Conservation (phyloP, 768 basidiomycete species). For the Pholiota microspora region DNA sequence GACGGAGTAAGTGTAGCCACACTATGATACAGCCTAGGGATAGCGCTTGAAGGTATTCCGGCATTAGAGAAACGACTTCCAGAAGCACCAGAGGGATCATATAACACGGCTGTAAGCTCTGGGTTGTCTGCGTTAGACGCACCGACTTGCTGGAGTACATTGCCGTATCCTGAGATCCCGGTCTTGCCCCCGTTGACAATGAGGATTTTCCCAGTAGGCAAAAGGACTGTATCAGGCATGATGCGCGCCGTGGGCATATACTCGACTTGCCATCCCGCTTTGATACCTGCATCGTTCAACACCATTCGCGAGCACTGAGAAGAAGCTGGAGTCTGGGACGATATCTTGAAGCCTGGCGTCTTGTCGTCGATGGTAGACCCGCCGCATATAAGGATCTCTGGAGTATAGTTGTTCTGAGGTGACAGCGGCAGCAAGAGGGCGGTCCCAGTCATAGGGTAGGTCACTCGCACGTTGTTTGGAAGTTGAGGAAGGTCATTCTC, state of each 20-base stretch:
- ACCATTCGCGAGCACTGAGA: slow-evolving; percentile 70
- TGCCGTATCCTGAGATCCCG: slow-evolving; percentile 79
- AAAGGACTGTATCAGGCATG: slow-evolving; percentile 80
- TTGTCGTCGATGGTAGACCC: slow-evolving; percentile 67
- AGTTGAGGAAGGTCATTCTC: slow-evolving; percentile 64
- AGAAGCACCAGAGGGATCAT: slow-evolving; percentile 50
- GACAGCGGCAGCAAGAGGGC: slow-evolving; percentile 72
- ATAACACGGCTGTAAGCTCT: slow-evolving; percentile 66
- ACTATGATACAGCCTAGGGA: slow-evolving; percentile 82
- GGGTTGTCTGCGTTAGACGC: slow-evolving; percentile 78
- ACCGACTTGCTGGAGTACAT: slow-evolving; percentile 67
- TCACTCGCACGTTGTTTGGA: slow-evolving; percentile 77
- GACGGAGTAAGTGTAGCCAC: slow-evolving; percentile 74
- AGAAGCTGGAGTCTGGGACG: slow-evolving; percentile 72
- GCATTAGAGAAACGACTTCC: slow-evolving; percentile 58
- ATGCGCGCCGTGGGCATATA: slow-evolving; percentile 69
- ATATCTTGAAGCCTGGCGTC: slow-evolving; percentile 57
- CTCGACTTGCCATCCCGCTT: slow-evolving; percentile 71
- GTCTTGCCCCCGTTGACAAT: slow-evolving; percentile 75
- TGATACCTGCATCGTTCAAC: slow-evolving; percentile 63
- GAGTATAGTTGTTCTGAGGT: slow-evolving; percentile 56
- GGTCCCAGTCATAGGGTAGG: slow-evolving; percentile 81
- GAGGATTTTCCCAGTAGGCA: slow-evolving; percentile 72
- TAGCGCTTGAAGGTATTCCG: slow-evolving; percentile 62
- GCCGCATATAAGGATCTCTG: slow-evolving; percentile 76